A percentile compares a stretch with the other conserved stretches of the same genome.
phyloP scores from a whole-genome alignment of 768 basidiomycete genomes.

The Boletus pseudo-olivaceus region DNA sequence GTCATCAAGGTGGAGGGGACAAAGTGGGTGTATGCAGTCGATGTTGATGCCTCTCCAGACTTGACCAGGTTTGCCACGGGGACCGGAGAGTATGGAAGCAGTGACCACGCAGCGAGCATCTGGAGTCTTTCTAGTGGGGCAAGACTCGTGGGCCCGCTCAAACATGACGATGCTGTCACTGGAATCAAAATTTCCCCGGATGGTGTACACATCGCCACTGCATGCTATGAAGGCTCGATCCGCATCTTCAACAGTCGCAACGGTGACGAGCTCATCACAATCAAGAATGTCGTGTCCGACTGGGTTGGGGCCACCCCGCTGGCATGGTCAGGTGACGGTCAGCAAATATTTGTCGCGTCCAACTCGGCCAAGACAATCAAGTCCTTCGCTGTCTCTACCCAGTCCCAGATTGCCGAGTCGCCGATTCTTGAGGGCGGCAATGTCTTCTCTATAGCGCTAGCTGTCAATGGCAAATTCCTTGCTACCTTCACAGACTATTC shows the following conservation, averaged over 20 bases:
- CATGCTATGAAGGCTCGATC: background rate
- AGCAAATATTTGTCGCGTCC: background rate
- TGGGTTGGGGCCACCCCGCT: background rate
- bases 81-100: background rate
- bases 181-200: background rate
- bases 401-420: background rate
- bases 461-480: background rate
- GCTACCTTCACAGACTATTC: background rate
- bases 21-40: background rate
- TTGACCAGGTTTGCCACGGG: background rate
- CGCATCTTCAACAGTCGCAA: background rate
- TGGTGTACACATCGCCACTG: background rate
- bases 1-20: background rate
- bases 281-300: fast-evolving
- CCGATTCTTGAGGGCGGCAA: too few relatives aligned
- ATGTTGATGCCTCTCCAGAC: background rate
- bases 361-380: background rate
- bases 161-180: background rate
- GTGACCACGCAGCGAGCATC: background rate
- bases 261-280: background rate
- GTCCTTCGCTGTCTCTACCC: background rate
- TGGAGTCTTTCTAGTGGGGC: background rate
- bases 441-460: background rate
- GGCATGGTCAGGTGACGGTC: background rate
- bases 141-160: background rate